Percentiles rank a stretch among this genome's conserved stretches.
Conservation (phyloP, 352 stramenopile genomes). For the Blastocystis sp. region DNA sequence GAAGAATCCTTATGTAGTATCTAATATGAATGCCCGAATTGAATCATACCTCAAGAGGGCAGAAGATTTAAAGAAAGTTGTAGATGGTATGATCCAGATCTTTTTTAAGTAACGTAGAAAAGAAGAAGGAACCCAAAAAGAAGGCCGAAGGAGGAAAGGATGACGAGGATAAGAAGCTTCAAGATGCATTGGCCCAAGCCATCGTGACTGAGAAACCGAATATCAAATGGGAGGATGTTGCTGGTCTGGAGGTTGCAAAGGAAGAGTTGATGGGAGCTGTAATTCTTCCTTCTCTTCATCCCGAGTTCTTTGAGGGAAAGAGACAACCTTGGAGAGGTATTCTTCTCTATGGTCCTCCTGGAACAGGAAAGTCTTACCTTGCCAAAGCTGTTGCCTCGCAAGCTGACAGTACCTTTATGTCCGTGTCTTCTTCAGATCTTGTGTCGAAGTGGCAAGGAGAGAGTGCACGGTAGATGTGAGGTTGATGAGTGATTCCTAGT, state of each 20-base stretch:
- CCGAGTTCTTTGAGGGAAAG: conserved; percentile 89
- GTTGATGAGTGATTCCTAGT: conserved; percentile 68
- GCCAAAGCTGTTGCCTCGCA: conserved; percentile 96
- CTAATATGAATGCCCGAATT: conserved; percentile 81
- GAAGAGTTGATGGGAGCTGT: conserved; percentile 95
- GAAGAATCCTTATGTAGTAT: conserved; percentile 79
- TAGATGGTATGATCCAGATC: conserved; percentile 68
- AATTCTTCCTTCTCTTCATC: conserved; percentile 87
- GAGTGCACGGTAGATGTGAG: conserved; percentile 74
- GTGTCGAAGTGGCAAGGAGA: conserved; percentile 97
- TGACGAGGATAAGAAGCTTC: conserved; percentile 84
- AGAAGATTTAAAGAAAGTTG: conserved; percentile 76
- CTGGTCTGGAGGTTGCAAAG: conserved; percentile 89
- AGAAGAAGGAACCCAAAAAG: conserved; percentile 45
- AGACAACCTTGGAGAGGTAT: conserved; percentile 76
- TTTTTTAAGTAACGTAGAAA: conserved; percentile 41
- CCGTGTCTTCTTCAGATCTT: conserved; percentile 90
- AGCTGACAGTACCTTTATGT: conserved; percentile 93
- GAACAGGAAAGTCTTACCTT: conserved; percentile 86
- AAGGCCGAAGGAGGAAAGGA: conserved; percentile 84
- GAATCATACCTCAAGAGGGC: conserved; percentile 80
- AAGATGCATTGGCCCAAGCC: conserved; percentile 80
- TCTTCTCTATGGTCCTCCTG: conserved; percentile 87
- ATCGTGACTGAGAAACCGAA: conserved; percentile 71
- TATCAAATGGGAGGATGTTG: conserved; percentile 84